Evolutionary conservation across 75 land plant species (phyloP), one percentile per base, ranked within the genome.

Genomic region (Sequoiadendron giganteum): DNA sequence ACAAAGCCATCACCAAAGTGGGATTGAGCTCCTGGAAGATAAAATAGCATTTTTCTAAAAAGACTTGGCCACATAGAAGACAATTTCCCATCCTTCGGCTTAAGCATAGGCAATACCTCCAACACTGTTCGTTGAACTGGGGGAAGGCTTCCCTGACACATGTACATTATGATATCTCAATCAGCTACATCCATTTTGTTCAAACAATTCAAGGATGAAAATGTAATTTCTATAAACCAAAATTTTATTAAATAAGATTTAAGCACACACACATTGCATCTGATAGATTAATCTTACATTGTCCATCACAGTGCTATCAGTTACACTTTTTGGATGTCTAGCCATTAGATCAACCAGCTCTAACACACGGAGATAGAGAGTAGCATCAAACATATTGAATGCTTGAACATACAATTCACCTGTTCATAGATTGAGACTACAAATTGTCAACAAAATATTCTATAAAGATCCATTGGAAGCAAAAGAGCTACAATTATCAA

Each of bases 331-430:
- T 11, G 96, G 90, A 83, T 91, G 85, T 86, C 90, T 89, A 56
- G 92, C 86, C 34, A 91, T 89, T 85, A 92, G 84, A 83, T 93
- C 89, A 43, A 97, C 58, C 83, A 93, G 84, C n/a, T 90, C 90
- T 32, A 97, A 87, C 85, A 98, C 70, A 76, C 92, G 89, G 32
- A 86, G 85, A 86, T 98, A 98, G 90, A 93, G 95, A 55, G 79
- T 88, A 83, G 86, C 72, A 42, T 93, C 93, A 93, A 97, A 97
- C 95, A 98, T 91, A 65, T 36, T 82, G 76, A 93, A 93, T 78
- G 94, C 96, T 89, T 98, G 96, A 40, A 86, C 88, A 93, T 95
- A 98, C 13, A 97, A 87, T 81, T 97, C 99, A 85, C 95, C 99
- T 98, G 96, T 86, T 65, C 87, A 86, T 55, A 87, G 2, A 87